A percentile compares a stretch with the other conserved stretches of the same genome.
These are phyloP conservation scores for Cladosporium sp. DNA, from an alignment of 2,329 filamentous ascomycete genomes.

Conservation along the genomic window DNA sequence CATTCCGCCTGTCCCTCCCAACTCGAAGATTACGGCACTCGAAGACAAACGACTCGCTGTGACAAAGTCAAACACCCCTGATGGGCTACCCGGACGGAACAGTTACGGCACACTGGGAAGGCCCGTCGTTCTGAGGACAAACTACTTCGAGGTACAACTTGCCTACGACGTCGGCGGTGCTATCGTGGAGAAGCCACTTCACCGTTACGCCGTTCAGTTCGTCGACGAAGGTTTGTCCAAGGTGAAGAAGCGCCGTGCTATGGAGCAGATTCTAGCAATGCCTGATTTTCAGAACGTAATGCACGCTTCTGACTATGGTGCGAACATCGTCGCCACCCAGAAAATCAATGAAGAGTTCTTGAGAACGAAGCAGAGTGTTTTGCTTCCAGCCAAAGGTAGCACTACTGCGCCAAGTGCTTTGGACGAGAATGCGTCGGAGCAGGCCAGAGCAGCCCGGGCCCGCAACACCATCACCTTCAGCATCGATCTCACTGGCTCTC, in stretches of 20 bases:
- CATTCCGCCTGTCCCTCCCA: constrained; percentile 16
- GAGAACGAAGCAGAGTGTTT: not conserved
- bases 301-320: constrained; percentile 38
- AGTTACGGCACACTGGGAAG: constrained; percentile 37
- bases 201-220: constrained; percentile 38
- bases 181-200: constrained; percentile 26
- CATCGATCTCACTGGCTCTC: constrained; percentile 31
- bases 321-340: constrained; percentile 32
- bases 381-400: not conserved
- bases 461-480: constrained; percentile 35
- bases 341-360: not conserved
- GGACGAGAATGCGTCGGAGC: not conserved
- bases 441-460: constrained; percentile 22
- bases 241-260: constrained; percentile 45
- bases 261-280: constrained; percentile 42
- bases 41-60: constrained; percentile 23
- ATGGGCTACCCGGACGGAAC: constrained; percentile 27
- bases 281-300: constrained; percentile 28
- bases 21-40: constrained; percentile 20
- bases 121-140: constrained; percentile 39
- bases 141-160: constrained; percentile 38
- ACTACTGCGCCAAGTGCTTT: not conserved
- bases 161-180: constrained; percentile 28
- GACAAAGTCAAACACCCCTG: constrained; percentile 24
- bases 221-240: constrained; percentile 32